These are phyloP conservation scores for Fusarium nisikadoi DNA, from an alignment of 2,329 filamentous ascomycete genomes.

Conservation along the genomic window DNA sequence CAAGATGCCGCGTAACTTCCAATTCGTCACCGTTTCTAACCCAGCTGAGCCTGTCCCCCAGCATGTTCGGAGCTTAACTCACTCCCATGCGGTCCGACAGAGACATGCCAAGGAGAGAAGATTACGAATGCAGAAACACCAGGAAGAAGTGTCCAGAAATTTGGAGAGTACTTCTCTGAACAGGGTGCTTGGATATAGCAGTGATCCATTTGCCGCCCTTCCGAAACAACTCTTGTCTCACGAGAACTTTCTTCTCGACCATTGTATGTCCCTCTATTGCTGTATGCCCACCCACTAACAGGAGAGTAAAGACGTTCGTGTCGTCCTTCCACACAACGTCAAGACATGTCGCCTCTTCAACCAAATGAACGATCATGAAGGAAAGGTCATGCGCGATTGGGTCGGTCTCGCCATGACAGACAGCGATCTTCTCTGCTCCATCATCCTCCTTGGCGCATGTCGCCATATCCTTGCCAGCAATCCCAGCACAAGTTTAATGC, in stretches of 20 bases:
- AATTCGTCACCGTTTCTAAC: slow-evolving; percentile 13
- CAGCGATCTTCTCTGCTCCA: slow-evolving; percentile 5
- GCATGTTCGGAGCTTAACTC: slow-evolving; percentile 1
- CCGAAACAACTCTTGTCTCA: not conserved
- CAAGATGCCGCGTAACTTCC: slow-evolving; percentile 1
- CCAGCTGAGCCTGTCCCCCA: not conserved
- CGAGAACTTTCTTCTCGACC: slow-evolving; percentile 7
- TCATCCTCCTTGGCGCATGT: slow-evolving; percentile 7
- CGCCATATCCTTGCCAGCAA: not conserved
- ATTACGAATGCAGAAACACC: not conserved
- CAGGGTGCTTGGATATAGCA: not conserved
- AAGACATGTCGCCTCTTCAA: not conserved
- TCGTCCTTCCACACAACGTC: not conserved
- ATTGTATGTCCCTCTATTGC: not conserved
- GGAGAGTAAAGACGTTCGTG: not conserved
- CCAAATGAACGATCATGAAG: not conserved
- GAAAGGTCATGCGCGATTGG: slow-evolving; percentile 5
- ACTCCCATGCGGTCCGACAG: slow-evolving; percentile 6
- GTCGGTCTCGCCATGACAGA: slow-evolving; percentile 14
- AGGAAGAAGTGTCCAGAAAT: not conserved
- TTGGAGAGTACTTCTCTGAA: not conserved
- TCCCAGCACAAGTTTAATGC: not conserved
- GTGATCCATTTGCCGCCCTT: not conserved
- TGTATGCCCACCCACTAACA: accelerated
- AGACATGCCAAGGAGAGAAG: slow-evolving; percentile 18